phyloP scores from a whole-genome alignment of 768 basidiomycete genomes.

The Lactarius sp. region DNA sequence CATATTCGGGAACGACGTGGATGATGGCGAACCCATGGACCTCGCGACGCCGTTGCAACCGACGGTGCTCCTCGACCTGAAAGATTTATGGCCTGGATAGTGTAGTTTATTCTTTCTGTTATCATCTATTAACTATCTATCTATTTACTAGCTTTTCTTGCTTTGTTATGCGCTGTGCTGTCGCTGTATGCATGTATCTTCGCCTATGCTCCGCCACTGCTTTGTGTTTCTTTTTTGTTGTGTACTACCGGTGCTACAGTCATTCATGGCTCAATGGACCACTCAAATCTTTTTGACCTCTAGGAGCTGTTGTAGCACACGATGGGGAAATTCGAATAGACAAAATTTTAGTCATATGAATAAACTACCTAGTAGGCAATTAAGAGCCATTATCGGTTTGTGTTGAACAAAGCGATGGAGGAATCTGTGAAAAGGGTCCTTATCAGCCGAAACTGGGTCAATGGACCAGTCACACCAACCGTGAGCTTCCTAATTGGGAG shows the following conservation, averaged over 20 bases:
- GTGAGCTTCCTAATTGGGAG: too few species aligned
- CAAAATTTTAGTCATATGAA: too few species aligned
- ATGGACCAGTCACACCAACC: too few species aligned
- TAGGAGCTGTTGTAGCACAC: too few species aligned
- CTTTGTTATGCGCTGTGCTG: constrained; percentile 8
- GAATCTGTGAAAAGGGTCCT: too few species aligned
- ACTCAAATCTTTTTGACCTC: too few species aligned
- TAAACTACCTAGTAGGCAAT: too few species aligned
- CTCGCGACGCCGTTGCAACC: constrained; percentile 26
- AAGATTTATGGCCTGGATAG: constrained; percentile 8
- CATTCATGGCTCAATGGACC: too few species aligned
- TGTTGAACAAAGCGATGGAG: too few species aligned
- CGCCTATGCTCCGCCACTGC: constrained; percentile 3
- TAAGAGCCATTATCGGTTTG: too few species aligned
- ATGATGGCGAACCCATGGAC: constrained; percentile 23
- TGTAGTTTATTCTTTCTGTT: not conserved
- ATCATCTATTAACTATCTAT: not conserved
- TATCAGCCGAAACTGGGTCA: too few species aligned
- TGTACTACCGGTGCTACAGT: not conserved
- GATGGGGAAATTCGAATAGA: too few species aligned
- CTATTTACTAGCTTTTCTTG: not conserved
- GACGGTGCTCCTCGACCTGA: constrained; percentile 11
- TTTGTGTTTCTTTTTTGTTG: not conserved
- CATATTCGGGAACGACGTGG: constrained; percentile 4
- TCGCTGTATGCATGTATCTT: constrained; percentile 9